Evolutionary conservation across 805 yeast species (phyloP).

Genomic region (Torulaspora franciscae): DNA sequence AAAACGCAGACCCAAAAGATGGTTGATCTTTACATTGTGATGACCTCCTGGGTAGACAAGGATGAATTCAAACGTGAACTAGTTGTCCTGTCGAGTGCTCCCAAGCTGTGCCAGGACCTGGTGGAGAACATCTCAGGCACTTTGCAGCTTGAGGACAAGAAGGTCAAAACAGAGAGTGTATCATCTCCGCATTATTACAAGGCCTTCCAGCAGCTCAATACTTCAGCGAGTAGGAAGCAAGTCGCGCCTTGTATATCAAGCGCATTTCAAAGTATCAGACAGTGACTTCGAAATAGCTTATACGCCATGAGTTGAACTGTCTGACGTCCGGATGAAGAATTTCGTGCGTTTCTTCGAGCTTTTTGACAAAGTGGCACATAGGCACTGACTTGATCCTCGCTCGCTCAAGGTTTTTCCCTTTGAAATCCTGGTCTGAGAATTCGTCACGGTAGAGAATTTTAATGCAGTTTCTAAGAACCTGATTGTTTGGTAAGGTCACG

Average conservation of each 20-base stretch:
- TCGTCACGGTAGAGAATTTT: constrained; percentile 25
- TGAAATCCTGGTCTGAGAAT: not conserved
- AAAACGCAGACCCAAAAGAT: constrained; percentile 29
- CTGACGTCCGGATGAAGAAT: constrained; percentile 15
- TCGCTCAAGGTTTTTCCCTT: constrained; percentile 23
- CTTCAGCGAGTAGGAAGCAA: constrained; percentile 74
- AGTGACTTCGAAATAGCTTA: constrained; percentile 18
- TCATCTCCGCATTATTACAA: constrained; percentile 3
- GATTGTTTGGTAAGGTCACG: constrained; percentile 14
- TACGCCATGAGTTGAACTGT: constrained; percentile 22
- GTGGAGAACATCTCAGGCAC: constrained; percentile 17
- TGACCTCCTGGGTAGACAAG: constrained; percentile 44
- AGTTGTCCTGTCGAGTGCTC: constrained; percentile 25
- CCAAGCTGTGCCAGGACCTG: constrained; percentile 18
- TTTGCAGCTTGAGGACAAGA: constrained; percentile 10
- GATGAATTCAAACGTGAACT: constrained; percentile 44
- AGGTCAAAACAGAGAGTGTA: constrained; percentile 1
- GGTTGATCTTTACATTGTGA: constrained; percentile 42
- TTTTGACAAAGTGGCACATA: constrained; percentile 13
- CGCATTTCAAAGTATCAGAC: constrained; percentile 18
- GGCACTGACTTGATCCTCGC: constrained; percentile 14
- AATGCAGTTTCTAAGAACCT: constrained; percentile 15
- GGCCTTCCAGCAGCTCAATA: constrained; percentile 46
- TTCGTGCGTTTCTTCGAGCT: constrained; percentile 11
- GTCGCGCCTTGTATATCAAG: constrained; percentile 58